These are phyloP conservation scores for Pleurostoma richardsiae DNA, from an alignment of 2,329 filamentous ascomycete species.

Conservation along the genomic window DNA sequence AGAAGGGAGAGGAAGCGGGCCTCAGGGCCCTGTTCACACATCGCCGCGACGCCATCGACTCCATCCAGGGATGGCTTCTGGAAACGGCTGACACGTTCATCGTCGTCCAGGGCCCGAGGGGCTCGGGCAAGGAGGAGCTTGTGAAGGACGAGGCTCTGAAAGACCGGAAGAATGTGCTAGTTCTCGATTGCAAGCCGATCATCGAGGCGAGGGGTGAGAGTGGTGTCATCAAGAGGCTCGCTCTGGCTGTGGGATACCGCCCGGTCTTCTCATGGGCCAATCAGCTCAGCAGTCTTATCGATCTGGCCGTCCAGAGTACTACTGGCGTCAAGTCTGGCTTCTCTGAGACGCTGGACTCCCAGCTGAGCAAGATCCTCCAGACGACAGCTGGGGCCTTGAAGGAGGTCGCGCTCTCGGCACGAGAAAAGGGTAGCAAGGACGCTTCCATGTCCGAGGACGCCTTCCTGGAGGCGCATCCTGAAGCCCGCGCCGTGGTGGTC, in stretches of 20 bases:
- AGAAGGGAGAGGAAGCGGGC: slow-evolving; percentile 59
- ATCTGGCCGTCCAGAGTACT: slow-evolving; percentile 88
- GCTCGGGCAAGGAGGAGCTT: slow-evolving; percentile 85
- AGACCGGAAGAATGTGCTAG: slow-evolving; percentile 68
- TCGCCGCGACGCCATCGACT: slow-evolving; percentile 73
- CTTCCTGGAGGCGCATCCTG: slow-evolving; percentile 84
- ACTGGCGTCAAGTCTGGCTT: slow-evolving; percentile 94
- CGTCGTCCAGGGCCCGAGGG: slow-evolving; percentile 85
- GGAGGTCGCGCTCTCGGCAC: slow-evolving; percentile 64
- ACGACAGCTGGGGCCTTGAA: slow-evolving; percentile 78
- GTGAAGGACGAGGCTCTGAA: slow-evolving; percentile 80
- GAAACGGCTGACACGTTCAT: slow-evolving; percentile 91
- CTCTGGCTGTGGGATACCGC: slow-evolving; percentile 78
- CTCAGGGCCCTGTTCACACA: slow-evolving; percentile 85
- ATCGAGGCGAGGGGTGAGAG: slow-evolving; percentile 87
- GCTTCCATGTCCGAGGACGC: slow-evolving; percentile 72
- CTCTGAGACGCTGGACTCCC: slow-evolving; percentile 85
- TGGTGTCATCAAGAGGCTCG: slow-evolving; percentile 76
- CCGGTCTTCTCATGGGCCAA: slow-evolving; percentile 97
- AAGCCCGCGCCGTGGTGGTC: slow-evolving; percentile 75
- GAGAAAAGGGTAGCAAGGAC: slow-evolving; percentile 71
- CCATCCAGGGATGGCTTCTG: slow-evolving; percentile 79
- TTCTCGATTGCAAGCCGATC: slow-evolving; percentile 90
- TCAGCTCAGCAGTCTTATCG: slow-evolving; percentile 85
- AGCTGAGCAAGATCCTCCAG: slow-evolving; percentile 83